A percentile compares a stretch with the other conserved stretches of the same genome.
These are phyloP conservation scores for Thraustochytrium sp. DNA, from an alignment of 352 stramenopile genomes.

Conservation along the genomic window DNA sequence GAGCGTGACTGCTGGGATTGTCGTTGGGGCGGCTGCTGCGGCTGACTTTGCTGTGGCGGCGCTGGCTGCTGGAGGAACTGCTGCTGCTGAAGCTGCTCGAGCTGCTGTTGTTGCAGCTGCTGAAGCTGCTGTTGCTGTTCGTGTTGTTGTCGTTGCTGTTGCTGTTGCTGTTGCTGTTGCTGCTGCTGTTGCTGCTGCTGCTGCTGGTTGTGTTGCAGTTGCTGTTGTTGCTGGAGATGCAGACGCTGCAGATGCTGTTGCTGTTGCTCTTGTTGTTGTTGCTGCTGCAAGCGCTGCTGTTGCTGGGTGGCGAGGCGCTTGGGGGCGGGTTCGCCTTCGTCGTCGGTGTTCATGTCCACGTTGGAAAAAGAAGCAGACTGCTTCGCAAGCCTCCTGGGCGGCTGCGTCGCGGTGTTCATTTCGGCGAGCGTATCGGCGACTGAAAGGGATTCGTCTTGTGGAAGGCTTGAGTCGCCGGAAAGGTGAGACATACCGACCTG, in stretches of 20 bases:
- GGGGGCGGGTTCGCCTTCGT: too few relatives aligned
- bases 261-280: neutral
- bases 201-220: neutral
- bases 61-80: constrained; percentile 10
- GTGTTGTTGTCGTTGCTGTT: neutral
- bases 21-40: neutral
- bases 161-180: neutral
- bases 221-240: neutral
- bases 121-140: neutral
- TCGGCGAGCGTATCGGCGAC: too few relatives aligned
- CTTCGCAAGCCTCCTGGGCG: too few relatives aligned
- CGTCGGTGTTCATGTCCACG: too few relatives aligned
- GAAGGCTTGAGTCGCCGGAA: too few relatives aligned
- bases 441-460: too few relatives aligned
- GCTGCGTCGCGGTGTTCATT: too few relatives aligned
- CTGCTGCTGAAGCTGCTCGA: neutral
- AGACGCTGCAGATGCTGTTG: neutral
- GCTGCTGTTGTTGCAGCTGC: neutral
- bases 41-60: neutral
- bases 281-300: neutral
- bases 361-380: too few relatives aligned
- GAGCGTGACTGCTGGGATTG: neutral
- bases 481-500: too few relatives aligned
- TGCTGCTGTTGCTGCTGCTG: neutral
- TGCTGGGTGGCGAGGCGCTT: too few relatives aligned